Percentiles rank a stretch among this genome's conserved stretches.
These are phyloP conservation scores for Cytospora paraplurivora DNA, from an alignment of 2,329 filamentous ascomycete species.

Conservation along the genomic window DNA sequence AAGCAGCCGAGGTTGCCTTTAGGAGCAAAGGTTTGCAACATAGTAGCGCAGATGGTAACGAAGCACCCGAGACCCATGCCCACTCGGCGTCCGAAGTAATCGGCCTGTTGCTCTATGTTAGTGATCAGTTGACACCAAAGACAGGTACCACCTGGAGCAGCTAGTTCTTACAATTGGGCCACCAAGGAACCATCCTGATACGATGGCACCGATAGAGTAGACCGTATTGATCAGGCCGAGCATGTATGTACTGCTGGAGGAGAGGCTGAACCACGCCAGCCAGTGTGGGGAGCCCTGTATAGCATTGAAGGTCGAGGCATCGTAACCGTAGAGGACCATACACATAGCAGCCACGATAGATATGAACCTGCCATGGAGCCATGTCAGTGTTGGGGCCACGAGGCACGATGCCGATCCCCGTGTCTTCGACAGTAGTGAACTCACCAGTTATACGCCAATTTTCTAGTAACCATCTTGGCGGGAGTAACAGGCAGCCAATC, in stretches of 20 bases:
- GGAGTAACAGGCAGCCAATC: slow-evolving; percentile 21
- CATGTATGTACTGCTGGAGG: slow-evolving; percentile 41
- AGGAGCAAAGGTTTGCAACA: slow-evolving; percentile 68
- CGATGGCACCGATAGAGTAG: slow-evolving; percentile 71
- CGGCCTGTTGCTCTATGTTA: slow-evolving; percentile 41
- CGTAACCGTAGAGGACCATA: slow-evolving; percentile 76
- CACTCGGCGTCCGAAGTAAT: slow-evolving; percentile 62
- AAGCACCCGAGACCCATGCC: slow-evolving; percentile 68
- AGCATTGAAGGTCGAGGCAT: slow-evolving; percentile 74
- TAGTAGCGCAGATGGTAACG: slow-evolving; percentile 67
- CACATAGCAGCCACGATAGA: slow-evolving; percentile 70
- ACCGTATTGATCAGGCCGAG: slow-evolving; percentile 63
- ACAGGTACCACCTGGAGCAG: neutral
- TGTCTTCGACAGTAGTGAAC: neutral
- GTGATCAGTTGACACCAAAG: neutral
- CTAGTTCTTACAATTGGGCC: slow-evolving; percentile 54
- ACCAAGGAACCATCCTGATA: slow-evolving; percentile 69
- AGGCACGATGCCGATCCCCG: neutral
- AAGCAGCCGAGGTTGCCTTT: slow-evolving; percentile 64
- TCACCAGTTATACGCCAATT: slow-evolving; percentile 36
- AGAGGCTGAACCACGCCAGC: slow-evolving; percentile 62
- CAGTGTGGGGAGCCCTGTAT: slow-evolving; percentile 69
- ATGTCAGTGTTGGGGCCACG: neutral
- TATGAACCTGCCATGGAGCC: slow-evolving; percentile 55
- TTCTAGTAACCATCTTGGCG: slow-evolving; percentile 34